Percentiles rank a stretch among this genome's conserved stretches.
Evolutionary conservation across 305 asterid species (phyloP).

Genomic region (Ajuga reptans): DNA sequence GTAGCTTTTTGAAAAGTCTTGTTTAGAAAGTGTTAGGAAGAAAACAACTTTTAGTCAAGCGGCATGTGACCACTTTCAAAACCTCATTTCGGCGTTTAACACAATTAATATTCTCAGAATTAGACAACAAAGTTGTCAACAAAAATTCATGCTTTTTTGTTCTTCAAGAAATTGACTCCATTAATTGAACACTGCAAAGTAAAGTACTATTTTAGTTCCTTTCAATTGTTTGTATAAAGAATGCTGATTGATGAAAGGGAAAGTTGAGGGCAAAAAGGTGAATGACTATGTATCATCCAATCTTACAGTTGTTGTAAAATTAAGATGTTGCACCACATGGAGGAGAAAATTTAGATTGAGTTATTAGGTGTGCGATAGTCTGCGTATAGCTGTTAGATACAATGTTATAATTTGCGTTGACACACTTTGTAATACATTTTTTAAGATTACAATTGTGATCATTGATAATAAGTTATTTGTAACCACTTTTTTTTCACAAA

Average conservation of each 20-base stretch:
- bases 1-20: too few relatives aligned
- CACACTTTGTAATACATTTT: too few relatives aligned
- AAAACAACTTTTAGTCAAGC: slow-evolving; percentile 32
- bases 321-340: too few relatives aligned
- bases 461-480: too few relatives aligned
- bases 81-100: slow-evolving; percentile 42
- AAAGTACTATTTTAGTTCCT: not conserved
- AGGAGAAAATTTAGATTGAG: too few relatives aligned
- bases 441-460: too few relatives aligned
- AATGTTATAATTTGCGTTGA: too few relatives aligned
- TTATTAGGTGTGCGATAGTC: too few relatives aligned
- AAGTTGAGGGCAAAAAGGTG: slow-evolving; percentile 6
- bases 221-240: not conserved
- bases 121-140: slow-evolving; percentile 15
- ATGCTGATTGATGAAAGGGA: not conserved
- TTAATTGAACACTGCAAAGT: slow-evolving; percentile 16
- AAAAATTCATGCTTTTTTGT: not conserved
- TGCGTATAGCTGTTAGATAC: too few relatives aligned
- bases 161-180: not conserved
- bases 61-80: slow-evolving; percentile 33
- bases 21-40: not conserved
- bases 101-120: slow-evolving; percentile 18
- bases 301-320: too few relatives aligned
- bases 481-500: too few relatives aligned
- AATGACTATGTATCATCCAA: too few relatives aligned